Evolutionary conservation across 2,329 filamentous ascomycete genomes (phyloP), one percentile per base, ranked within the genome.

Genomic region (Penicillium janthinellum): DNA sequence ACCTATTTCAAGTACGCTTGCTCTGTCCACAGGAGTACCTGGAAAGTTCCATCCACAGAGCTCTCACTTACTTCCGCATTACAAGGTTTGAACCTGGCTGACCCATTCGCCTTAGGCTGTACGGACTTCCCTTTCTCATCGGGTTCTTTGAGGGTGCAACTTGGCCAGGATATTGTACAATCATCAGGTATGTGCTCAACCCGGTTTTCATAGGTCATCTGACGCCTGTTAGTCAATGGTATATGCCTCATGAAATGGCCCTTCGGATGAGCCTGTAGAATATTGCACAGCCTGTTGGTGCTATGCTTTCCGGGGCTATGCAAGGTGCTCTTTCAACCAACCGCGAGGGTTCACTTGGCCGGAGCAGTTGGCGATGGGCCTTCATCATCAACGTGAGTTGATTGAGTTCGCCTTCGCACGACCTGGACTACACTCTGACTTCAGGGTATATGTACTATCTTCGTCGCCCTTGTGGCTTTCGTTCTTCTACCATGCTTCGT

Each of bases 291-390:
- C 54, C 56, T 8, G 56, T 52, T 11, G 56, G 56, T 11, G 56
- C 56, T 20, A 58, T 58, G 49, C 25, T 58, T 5, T 58, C 56
- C 7, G 56, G 56, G 2, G 56, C 49, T 10, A 58, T 58, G 56
- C 56, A 58, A 35, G 56, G 56, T 37, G 56, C 56, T 10, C 56
- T 58, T 28, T 58, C 56, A 17, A 58, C 56, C 17, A 58, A 58
- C 47, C 56, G 54, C 6, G 49, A 58, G 17, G 56, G 56, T 41
- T 41, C 49, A 15, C 49, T 58, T 20, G 56, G 56, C 47, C 49
- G 56, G 6, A 48, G 49, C 37, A 50, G 56, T 44, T 58, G 56
- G 56, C 56, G 56, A 54, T 58, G 56, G 56, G 56, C 56, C 14
- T 58, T 58, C 10, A 52, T 58, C 28, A 54, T 58, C 15, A 58